These are phyloP conservation scores for Nannochloropsis gaditana DNA, from an alignment of 108 stramenopile species.

Conservation along the genomic window DNA sequence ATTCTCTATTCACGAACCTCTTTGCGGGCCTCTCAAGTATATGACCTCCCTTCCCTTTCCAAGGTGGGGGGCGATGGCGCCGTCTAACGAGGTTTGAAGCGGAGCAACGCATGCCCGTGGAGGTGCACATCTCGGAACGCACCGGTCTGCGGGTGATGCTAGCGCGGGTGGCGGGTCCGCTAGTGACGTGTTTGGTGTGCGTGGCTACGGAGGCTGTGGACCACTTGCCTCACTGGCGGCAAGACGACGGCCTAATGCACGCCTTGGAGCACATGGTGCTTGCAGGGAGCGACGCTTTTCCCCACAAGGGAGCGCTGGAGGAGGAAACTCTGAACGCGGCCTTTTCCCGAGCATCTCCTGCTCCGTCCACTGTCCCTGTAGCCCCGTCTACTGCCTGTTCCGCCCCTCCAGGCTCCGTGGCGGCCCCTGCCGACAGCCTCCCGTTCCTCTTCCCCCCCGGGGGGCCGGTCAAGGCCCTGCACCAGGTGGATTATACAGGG, in stretches of 20 bases:
- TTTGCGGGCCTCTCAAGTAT: no score
- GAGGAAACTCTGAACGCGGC: background rate
- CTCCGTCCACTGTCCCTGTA: background rate
- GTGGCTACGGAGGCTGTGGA: background rate
- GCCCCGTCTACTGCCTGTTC: background rate
- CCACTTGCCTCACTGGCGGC: background rate
- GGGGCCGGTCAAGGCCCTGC: background rate
- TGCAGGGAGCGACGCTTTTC: background rate
- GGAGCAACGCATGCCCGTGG: background rate
- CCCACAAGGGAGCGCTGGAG: background rate
- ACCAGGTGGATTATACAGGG: background rate
- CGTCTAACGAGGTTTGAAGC: background rate
- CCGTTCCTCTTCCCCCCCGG: background rate
- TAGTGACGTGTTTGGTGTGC: slow-evolving; percentile 15
- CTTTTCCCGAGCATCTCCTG: background rate
- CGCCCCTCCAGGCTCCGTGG: background rate
- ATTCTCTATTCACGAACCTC: no score
- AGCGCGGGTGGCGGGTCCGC: background rate
- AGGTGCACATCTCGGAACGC: slow-evolving; percentile 9
- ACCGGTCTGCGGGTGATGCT: slow-evolving; percentile 5
- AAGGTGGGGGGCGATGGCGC: slow-evolving; percentile 4
- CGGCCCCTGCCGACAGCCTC: background rate
- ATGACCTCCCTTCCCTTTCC: background rate
- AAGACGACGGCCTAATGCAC: background rate
- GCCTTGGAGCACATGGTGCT: background rate